Evolutionary conservation across 2,329 filamentous ascomycete genomes (phyloP).

Genomic region (Clonostachys byssicola): DNA sequence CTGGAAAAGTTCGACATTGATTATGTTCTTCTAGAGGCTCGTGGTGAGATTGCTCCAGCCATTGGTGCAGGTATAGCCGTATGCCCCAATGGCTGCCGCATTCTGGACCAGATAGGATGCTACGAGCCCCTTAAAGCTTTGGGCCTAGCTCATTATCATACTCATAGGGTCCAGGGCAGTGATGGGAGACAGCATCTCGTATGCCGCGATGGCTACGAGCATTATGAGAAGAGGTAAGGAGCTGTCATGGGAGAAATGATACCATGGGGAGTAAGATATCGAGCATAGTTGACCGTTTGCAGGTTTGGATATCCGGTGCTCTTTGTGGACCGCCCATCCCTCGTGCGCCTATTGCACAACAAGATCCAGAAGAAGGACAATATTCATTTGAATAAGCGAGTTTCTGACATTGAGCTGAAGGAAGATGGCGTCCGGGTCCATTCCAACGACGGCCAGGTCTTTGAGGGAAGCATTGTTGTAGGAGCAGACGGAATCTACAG

Average conservation of each 20-base stretch:
- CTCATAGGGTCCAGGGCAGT: background rate
- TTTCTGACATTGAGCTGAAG: conserved; percentile 5
- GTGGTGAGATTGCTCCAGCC: conserved; percentile 32
- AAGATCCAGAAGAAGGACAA: conserved; percentile 19
- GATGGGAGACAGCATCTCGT: background rate
- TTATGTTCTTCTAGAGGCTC: conserved; percentile 41
- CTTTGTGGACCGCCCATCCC: conserved; percentile 26
- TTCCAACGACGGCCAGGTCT: background rate
- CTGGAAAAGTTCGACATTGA: conserved; percentile 39
- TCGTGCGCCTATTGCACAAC: conserved; percentile 24
- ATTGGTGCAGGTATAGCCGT: conserved; percentile 42
- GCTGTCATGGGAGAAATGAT: background rate
- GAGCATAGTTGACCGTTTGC: too few species aligned
- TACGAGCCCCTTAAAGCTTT: background rate
- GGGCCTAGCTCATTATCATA: background rate
- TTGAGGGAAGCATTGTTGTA: background rate
- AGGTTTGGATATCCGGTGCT: conserved; percentile 18
- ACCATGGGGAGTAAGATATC: background rate
- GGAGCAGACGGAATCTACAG: background rate
- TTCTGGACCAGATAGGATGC: conserved; percentile 38
- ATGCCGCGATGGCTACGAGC: background rate
- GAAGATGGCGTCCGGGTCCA: conserved; percentile 14
- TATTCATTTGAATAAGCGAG: conserved; percentile 7
- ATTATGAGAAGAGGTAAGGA: background rate
- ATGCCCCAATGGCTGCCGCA: conserved; percentile 31